Conservation (phyloP, 352 stramenopile genomes). For the Phytophthora europaea region DNA sequence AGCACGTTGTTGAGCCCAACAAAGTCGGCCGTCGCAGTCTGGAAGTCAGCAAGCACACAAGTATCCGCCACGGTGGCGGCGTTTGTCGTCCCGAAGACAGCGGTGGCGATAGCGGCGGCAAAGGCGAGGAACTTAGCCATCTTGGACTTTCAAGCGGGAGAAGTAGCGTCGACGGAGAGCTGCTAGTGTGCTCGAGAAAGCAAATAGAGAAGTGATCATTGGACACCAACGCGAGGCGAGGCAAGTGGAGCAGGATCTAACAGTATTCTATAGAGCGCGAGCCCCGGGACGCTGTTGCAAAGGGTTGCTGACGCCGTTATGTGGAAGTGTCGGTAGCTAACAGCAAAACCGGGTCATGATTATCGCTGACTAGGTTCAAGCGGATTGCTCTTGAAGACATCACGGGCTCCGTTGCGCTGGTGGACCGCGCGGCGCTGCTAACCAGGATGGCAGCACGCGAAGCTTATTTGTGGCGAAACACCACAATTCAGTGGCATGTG, state of each 20-base stretch:
- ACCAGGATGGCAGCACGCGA: slow-evolving; percentile 24
- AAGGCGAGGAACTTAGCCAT: slow-evolving; percentile 56
- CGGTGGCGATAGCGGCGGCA: slow-evolving; percentile 28
- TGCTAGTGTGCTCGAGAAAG: slow-evolving; percentile 32
- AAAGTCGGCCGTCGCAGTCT: slow-evolving; percentile 31
- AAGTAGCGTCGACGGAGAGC: neutral
- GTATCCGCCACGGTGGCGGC: slow-evolving; percentile 38
- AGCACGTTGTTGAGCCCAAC: slow-evolving; percentile 45
- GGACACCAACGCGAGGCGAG: neutral
- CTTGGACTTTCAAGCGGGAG: slow-evolving; percentile 19
- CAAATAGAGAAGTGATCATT: slow-evolving; percentile 38
- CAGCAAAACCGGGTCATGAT: slow-evolving; percentile 29
- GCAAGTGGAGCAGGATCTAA: neutral
- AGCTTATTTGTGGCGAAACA: slow-evolving; percentile 23
- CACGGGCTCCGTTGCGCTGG: slow-evolving; percentile 15
- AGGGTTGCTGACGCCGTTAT: slow-evolving; percentile 11
- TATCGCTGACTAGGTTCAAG: slow-evolving; percentile 12
- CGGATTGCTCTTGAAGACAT: slow-evolving; percentile 13
- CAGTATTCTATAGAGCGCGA: slow-evolving; percentile 17
- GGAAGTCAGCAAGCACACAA: slow-evolving; percentile 35
- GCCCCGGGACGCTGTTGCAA: slow-evolving; percentile 14
- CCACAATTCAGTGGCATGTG: slow-evolving; percentile 11
- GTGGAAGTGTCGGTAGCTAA: slow-evolving; percentile 16
- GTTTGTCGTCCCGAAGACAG: slow-evolving; percentile 22
- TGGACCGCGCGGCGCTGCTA: slow-evolving; percentile 9